Conservation (phyloP, 2,329 filamentous ascomycete genomes). For the Paraphaeosphaeria sporulosa region DNA sequence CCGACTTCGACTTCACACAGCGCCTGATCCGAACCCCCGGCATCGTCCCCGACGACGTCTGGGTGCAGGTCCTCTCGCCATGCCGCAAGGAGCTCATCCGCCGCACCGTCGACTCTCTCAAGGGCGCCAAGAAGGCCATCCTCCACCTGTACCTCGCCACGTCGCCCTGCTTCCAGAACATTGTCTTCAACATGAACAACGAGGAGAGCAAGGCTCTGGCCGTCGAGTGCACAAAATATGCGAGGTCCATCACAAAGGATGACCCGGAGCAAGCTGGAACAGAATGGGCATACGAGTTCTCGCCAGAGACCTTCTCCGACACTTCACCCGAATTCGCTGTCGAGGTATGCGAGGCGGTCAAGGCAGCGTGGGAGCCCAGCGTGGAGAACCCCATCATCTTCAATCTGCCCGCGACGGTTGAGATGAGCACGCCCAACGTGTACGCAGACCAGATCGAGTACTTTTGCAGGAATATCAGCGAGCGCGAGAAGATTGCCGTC, state of each 20-base stretch:
- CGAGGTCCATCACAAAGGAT: constrained; percentile 87
- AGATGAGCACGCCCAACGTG: constrained; percentile 92
- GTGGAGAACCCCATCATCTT: constrained; percentile 87
- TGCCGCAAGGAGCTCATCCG: constrained; percentile 91
- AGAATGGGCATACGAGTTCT: constrained; percentile 83
- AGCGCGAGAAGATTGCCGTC: constrained; percentile 86
- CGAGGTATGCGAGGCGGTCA: constrained; percentile 88
- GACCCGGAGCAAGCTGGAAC: constrained; percentile 65
- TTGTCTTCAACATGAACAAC: constrained; percentile 88
- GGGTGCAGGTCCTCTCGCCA: constrained; percentile 88
- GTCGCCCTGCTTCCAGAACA: constrained; percentile 90
- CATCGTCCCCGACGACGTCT: constrained; percentile 85
- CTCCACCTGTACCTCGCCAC: constrained; percentile 96
- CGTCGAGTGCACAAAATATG: constrained; percentile 84
- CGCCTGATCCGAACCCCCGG: constrained; percentile 85
- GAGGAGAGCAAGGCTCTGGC: constrained; percentile 83
- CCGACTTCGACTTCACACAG: constrained; percentile 94
- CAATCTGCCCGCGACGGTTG: constrained; percentile 95
- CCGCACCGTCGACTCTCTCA: constrained; percentile 86
- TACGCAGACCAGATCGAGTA: constrained; percentile 97
- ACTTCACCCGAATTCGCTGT: constrained; percentile 84
- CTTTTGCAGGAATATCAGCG: constrained; percentile 85
- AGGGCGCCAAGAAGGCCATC: constrained; percentile 90
- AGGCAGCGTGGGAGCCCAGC: constrained; percentile 87
- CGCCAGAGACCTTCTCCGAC: constrained; percentile 89